Evolutionary conservation across 768 basidiomycete genomes (phyloP).

Genomic region (Phanerochaete carnosa): DNA sequence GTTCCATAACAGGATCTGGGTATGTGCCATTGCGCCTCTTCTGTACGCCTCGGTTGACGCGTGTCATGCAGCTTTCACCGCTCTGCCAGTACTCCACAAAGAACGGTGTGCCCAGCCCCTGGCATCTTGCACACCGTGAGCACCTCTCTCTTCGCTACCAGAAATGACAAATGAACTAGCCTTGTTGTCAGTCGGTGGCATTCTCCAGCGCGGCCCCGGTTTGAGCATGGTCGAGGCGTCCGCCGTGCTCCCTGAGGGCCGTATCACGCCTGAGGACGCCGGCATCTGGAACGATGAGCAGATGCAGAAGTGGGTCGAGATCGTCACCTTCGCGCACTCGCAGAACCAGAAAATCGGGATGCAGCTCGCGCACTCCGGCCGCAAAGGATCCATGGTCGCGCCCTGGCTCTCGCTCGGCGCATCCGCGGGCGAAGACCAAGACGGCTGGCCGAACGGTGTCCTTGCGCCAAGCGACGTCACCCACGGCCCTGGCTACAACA

Average conservation of each 20-base stretch:
- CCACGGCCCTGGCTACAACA: conserved; percentile 5
- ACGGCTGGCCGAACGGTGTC: conserved; percentile 36
- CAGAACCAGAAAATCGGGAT: conserved; percentile 69
- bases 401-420: conserved; percentile 52
- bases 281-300: conserved; percentile 68
- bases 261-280: conserved; percentile 60
- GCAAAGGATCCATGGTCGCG: conserved; percentile 64
- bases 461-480: conserved; percentile 14
- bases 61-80: conserved; percentile 40
- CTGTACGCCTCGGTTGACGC: neutral
- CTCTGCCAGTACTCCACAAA: conserved; percentile 60
- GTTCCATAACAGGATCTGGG: conserved; percentile 30
- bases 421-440: conserved; percentile 32
- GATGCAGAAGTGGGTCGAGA: conserved; percentile 31
- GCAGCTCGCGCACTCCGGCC: conserved; percentile 74
- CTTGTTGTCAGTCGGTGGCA: conserved; percentile 42
- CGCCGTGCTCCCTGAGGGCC: conserved; percentile 54
- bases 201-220: conserved; percentile 52
- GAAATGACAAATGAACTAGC: neutral
- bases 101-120: conserved; percentile 48
- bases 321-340: conserved; percentile 71
- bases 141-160: neutral
- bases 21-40: conserved; percentile 6
- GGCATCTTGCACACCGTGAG: conserved; percentile 52
- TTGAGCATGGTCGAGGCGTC: conserved; percentile 65